Evolutionary conservation across 2,329 filamentous ascomycete genomes (phyloP).

Genomic region (Cryphonectria japonica): DNA sequence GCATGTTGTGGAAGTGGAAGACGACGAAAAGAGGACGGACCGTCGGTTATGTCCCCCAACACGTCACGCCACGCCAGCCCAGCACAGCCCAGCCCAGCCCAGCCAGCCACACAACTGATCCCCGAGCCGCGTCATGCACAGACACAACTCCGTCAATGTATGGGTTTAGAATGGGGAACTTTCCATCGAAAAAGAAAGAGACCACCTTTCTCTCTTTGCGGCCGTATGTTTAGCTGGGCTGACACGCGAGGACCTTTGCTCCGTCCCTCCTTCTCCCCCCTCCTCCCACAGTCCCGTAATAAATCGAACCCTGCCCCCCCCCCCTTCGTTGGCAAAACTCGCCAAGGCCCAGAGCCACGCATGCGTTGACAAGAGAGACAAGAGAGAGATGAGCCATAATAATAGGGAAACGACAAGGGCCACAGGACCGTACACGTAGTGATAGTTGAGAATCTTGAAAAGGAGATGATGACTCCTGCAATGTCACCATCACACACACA

Average conservation of each 20-base stretch:
- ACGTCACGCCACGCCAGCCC: not conserved
- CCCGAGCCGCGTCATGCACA: not conserved
- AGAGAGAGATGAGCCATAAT: no score
- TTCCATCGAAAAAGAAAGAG: not conserved
- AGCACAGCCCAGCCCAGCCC: not conserved
- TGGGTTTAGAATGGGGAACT: not conserved
- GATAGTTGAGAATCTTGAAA: not conserved
- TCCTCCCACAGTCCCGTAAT: not conserved
- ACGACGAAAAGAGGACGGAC: not conserved
- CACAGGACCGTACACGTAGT: not conserved
- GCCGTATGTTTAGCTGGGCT: not conserved
- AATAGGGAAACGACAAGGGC: no score
- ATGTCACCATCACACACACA: no score
- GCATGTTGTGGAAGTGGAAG: not conserved
- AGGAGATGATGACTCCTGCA: not conserved
- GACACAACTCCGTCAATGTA: not conserved
- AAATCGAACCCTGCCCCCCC: not conserved
- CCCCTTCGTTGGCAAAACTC: not conserved
- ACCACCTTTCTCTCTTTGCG: not conserved
- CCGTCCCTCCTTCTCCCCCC: no score
- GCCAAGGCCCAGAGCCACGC: not conserved
- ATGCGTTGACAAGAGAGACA: not conserved
- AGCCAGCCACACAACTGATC: not conserved
- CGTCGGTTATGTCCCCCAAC: not conserved
- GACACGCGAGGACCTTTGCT: not conserved